phyloP scores from a whole-genome alignment of 2,329 filamentous ascomycete species.

The Rhynchosporium secalis region DNA sequence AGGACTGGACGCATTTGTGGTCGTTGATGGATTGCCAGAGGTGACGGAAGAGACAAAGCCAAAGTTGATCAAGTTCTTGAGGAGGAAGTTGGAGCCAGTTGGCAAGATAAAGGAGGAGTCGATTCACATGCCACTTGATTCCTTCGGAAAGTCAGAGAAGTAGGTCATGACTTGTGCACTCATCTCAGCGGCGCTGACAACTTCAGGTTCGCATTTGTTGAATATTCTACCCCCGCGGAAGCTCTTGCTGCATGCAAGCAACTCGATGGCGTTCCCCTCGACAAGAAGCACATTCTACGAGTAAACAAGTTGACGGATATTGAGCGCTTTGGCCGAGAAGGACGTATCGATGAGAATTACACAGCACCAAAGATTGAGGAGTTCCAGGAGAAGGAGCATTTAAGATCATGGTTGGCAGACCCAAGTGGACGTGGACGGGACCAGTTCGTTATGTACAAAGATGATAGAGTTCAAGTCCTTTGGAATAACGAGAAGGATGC shows the following conservation, averaged over 20 bases:
- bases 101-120: conserved; percentile 84
- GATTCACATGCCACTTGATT: conserved; percentile 91
- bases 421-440: conserved; percentile 77
- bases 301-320: conserved; percentile 99
- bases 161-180: conserved; percentile 47
- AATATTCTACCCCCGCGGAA: conserved; percentile 89
- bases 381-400: conserved; percentile 89
- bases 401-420: conserved; percentile 91
- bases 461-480: conserved; percentile 89
- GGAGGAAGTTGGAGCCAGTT: conserved; percentile 86
- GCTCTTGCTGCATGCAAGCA: conserved; percentile 86
- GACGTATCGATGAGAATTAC: conserved; percentile 90
- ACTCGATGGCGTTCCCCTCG: conserved; percentile 82
- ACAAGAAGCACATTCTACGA: conserved; percentile 92
- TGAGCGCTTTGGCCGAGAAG: conserved; percentile 92
- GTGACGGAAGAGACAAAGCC: conserved; percentile 89
- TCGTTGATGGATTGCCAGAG: conserved; percentile 88
- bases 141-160: conserved; percentile 83
- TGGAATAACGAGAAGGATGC: conserved; percentile 97
- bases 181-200: conserved; percentile 24
- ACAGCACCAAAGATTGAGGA: conserved; percentile 76
- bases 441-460: conserved; percentile 92
- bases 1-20: conserved; percentile 93
- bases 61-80: conserved; percentile 93
- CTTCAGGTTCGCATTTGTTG: conserved; percentile 88